These are phyloP conservation scores for Trichoderma sp. DNA, from an alignment of 2,329 filamentous ascomycete genomes.

Conservation along the genomic window DNA sequence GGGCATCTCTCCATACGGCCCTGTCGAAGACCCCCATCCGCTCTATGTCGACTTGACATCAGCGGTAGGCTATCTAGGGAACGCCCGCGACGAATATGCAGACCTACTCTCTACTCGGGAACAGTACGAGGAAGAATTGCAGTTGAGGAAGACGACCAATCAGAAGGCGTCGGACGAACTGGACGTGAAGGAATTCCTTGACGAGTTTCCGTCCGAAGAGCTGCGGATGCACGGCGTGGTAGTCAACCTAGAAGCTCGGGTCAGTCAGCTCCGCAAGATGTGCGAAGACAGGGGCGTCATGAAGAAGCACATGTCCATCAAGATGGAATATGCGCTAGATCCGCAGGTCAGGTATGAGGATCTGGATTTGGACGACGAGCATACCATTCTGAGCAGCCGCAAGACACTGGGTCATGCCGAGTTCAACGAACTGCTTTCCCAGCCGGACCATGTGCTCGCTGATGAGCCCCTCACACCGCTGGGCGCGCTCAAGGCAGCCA, in stretches of 20 bases:
- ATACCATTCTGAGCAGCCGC: conserved; percentile 32
- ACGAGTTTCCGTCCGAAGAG: conserved; percentile 46
- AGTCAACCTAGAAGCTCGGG: conserved; percentile 39
- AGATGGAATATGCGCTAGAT: conserved; percentile 47
- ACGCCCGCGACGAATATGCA: conserved; percentile 51
- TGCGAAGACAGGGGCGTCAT: conserved; percentile 50
- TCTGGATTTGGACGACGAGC: conserved; percentile 44
- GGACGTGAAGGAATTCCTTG: conserved; percentile 49
- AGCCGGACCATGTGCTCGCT: conserved; percentile 50
- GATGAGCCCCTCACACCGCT: conserved; percentile 45
- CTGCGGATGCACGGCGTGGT: conserved; percentile 41
- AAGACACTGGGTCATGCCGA: conserved; percentile 43
- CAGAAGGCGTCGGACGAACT: conserved; percentile 43
- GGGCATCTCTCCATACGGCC: conserved; percentile 42
- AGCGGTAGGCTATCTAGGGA: conserved; percentile 49
- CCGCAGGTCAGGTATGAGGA: conserved; percentile 45
- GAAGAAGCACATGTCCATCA: conserved; percentile 46
- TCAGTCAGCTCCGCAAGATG: conserved; percentile 41
- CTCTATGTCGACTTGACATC: conserved; percentile 50
- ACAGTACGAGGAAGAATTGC: conserved; percentile 43
- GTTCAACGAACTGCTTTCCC: conserved; percentile 53
- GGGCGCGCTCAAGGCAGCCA: conserved; percentile 46
- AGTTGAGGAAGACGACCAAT: conserved; percentile 38
- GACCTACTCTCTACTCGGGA: conserved; percentile 48
- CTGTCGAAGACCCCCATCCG: conserved; percentile 50